These are phyloP conservation scores for Pulveroboletus ridleyi DNA, from an alignment of 1,284 basidiomycete genomes.

Conservation along the genomic window DNA sequence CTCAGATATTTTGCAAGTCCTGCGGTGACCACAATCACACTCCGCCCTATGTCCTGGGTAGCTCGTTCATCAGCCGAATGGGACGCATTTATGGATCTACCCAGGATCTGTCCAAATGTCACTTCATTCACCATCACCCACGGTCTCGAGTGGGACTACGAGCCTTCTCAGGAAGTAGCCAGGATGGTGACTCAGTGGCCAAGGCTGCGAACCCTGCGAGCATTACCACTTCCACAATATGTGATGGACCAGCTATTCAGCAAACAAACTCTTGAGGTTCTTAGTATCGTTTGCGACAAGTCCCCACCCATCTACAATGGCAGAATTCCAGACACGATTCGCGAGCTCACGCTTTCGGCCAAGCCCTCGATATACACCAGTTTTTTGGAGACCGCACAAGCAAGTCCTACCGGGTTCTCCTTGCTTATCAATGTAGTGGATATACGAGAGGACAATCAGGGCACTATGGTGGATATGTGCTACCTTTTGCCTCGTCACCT, in stretches of 20 bases:
- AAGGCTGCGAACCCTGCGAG: slow-evolving; percentile 9
- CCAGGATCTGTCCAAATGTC: slow-evolving; percentile 24
- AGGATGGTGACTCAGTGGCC: slow-evolving; percentile 13
- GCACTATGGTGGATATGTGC: slow-evolving; percentile 5
- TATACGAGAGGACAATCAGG: background rate
- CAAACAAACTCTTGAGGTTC: slow-evolving; percentile 4
- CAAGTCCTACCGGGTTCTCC: slow-evolving; percentile 17
- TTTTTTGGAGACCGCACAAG: slow-evolving; percentile 12
- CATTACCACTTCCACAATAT: slow-evolving; percentile 16
- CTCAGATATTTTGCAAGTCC: slow-evolving; percentile 20
- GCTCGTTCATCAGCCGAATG: slow-evolving; percentile 10
- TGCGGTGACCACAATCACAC: slow-evolving; percentile 16
- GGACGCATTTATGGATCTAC: slow-evolving; percentile 19
- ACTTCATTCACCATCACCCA: slow-evolving; percentile 12
- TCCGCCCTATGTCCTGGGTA: slow-evolving; percentile 15
- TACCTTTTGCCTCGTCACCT: slow-evolving; percentile 16
- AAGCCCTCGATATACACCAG: slow-evolving; percentile 3
- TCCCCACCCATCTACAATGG: slow-evolving; percentile 14
- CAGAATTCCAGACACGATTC: slow-evolving; percentile 15
- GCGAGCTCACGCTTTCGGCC: slow-evolving; percentile 13
- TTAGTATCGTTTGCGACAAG: slow-evolving; percentile 13
- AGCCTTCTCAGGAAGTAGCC: too few species aligned
- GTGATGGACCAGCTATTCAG: slow-evolving; percentile 20
- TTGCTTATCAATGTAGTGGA: slow-evolving; percentile 12
- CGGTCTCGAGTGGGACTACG: too few species aligned